phyloP scores from a whole-genome alignment of 441 rosid genomes.

The Aleurites moluccanus region DNA sequence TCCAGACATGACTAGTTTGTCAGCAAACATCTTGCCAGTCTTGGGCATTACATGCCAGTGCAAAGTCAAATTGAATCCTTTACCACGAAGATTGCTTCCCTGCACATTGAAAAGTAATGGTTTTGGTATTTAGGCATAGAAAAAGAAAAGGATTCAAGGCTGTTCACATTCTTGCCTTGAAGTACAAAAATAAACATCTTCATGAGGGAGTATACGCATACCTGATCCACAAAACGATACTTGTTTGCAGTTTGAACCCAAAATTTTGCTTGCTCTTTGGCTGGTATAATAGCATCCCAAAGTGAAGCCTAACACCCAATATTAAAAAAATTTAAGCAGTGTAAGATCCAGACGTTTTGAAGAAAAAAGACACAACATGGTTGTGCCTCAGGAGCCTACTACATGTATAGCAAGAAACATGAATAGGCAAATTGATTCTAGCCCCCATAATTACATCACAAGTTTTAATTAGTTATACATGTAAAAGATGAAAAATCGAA shows the following conservation, averaged over 20 bases:
- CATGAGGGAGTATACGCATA: constrained; percentile 35
- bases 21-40: constrained; percentile 90
- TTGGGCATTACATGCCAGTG: constrained; percentile 99
- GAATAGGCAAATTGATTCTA: background rate
- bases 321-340: background rate
- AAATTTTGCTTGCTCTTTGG: constrained; percentile 75
- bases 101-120: constrained; percentile 27
- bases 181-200: background rate
- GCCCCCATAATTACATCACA: background rate
- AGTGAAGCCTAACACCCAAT: constrained; percentile 60
- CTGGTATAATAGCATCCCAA: constrained; percentile 91
- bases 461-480: background rate
- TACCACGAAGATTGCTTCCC: constrained; percentile 93
- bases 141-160: background rate
- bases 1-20: constrained; percentile 81
- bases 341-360: background rate
- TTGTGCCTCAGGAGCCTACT: background rate
- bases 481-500: background rate
- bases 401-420: background rate
- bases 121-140: constrained; percentile 10
- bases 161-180: background rate
- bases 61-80: constrained; percentile 86
- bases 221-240: constrained; percentile 89
- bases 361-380: background rate
- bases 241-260: constrained; percentile 69